phyloP scores from a whole-genome alignment of 1,284 basidiomycete genomes.

The Moesziomyces antarcticus region DNA sequence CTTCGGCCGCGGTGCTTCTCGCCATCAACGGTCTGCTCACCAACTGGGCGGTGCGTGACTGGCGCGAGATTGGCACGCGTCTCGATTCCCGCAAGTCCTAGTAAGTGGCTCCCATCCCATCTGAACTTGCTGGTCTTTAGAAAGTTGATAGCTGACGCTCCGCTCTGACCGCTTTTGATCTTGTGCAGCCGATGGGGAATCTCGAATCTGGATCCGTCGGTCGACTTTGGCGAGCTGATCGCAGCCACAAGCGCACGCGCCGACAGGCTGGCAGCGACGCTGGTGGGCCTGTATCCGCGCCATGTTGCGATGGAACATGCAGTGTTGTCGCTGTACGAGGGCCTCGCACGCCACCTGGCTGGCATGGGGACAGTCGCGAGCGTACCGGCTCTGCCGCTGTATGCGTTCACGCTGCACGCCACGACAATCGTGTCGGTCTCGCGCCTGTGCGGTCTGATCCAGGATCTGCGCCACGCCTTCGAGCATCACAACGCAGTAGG shows the following conservation, averaged over 20 bases:
- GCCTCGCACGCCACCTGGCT: slow-evolving; percentile 18
- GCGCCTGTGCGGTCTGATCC: slow-evolving; percentile 42
- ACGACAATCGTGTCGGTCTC: slow-evolving; percentile 43
- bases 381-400: slow-evolving; percentile 19
- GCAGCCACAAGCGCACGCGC: slow-evolving; percentile 16
- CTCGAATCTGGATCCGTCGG: slow-evolving; percentile 22
- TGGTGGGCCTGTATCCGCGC: slow-evolving; percentile 25
- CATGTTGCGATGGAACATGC: slow-evolving; percentile 38
- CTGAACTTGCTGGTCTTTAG: neutral
- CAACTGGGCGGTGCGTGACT: slow-evolving; percentile 34
- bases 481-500: slow-evolving; percentile 23
- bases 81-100: slow-evolving; percentile 30
- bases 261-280: slow-evolving; percentile 16
- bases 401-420: slow-evolving; percentile 35
- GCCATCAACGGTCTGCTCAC: slow-evolving; percentile 23
- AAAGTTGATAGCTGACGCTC: neutral
- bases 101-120: neutral
- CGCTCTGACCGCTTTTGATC: neutral
- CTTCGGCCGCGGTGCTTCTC: slow-evolving; percentile 23
- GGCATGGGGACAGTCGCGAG: slow-evolving; percentile 18
- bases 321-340: slow-evolving; percentile 32
- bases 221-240: slow-evolving; percentile 37
- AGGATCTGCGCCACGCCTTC: slow-evolving; percentile 30
- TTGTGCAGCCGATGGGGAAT: slow-evolving; percentile 31
- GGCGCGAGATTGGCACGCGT: slow-evolving; percentile 23